Evolutionary conservation across 495 filamentous ascomycete species (phyloP).

Genomic region (Neurospora discreta): DNA sequence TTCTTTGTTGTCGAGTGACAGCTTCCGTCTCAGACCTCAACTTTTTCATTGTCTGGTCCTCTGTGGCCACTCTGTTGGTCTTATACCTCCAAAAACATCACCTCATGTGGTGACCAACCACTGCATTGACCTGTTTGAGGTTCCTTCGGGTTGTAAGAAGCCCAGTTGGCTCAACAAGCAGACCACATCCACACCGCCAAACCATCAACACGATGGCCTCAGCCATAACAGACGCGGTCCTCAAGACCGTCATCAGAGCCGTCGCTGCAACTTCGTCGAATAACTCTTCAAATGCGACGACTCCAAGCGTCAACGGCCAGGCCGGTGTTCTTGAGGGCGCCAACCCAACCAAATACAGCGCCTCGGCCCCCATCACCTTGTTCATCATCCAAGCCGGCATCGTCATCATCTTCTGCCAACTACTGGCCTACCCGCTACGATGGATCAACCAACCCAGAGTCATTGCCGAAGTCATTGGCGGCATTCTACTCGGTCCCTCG

Average conservation of each 20-base stretch:
- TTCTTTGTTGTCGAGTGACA: neutral
- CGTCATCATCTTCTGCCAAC: constrained; percentile 80
- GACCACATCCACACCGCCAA: neutral
- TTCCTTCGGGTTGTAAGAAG: neutral
- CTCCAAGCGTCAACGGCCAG: constrained; percentile 5
- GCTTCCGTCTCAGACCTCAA: neutral
- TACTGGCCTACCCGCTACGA: constrained; percentile 66
- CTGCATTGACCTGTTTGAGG: neutral
- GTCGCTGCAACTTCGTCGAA: neutral
- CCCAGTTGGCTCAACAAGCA: neutral
- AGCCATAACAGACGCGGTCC: neutral
- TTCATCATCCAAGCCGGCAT: constrained; percentile 94
- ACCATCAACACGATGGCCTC: neutral
- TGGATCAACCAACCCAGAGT: constrained; percentile 83
- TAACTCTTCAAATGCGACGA: neutral
- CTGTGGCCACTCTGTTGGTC: neutral
- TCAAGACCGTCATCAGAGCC: neutral
- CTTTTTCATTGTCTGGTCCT: neutral
- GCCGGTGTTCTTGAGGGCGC: constrained; percentile 36
- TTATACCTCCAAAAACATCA: neutral
- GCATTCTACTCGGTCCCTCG: constrained; percentile 80
- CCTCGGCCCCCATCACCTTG: constrained; percentile 75
- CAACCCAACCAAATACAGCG: constrained; percentile 59
- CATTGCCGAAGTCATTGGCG: constrained; percentile 92
- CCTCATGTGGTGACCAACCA: neutral